Percentiles rank a stretch among this genome's conserved stretches.
Conservation (phyloP, 2,329 filamentous ascomycete species). For the Furcasterigmium furcatum region DNA sequence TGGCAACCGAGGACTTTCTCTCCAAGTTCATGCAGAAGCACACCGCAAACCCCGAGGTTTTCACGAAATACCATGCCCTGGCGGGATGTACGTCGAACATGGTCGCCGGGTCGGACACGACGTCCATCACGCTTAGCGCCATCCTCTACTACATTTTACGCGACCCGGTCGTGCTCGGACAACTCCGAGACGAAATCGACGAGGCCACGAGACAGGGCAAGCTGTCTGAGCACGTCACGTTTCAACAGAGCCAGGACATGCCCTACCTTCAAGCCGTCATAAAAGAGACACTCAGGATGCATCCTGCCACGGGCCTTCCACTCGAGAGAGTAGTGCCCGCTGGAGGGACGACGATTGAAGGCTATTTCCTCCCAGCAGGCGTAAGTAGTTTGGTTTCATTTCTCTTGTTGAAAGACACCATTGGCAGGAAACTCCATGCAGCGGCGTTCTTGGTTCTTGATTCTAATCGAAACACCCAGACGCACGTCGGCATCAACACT, state of each 20-base stretch:
- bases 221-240: conserved; percentile 14
- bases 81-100: conserved; percentile 14
- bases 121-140: conserved; percentile 25
- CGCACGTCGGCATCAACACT: conserved; percentile 35
- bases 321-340: conserved; percentile 43
- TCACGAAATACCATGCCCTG: conserved; percentile 24
- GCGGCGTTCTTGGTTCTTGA: background rate
- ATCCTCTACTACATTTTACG: conserved; percentile 23
- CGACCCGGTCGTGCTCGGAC: conserved; percentile 20
- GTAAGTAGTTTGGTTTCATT: conserved; percentile 11
- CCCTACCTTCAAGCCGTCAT: conserved; percentile 49
- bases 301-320: conserved; percentile 42
- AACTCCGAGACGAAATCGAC: conserved; percentile 34
- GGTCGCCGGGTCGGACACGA: conserved; percentile 30
- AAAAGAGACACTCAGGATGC: conserved; percentile 48
- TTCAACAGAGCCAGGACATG: conserved; percentile 23
- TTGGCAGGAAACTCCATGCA: too few relatives aligned
- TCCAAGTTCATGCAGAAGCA: conserved; percentile 25
- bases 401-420: too few relatives aligned
- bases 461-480: conserved; percentile 6
- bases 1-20: too few relatives aligned
- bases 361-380: conserved; percentile 22
- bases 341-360: conserved; percentile 36
- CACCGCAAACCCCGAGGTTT: conserved; percentile 31
- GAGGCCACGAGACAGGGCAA: conserved; percentile 10